A percentile compares a stretch with the other conserved stretches of the same genome.
Evolutionary conservation across 305 asterid species (phyloP).

Genomic region (Solanum hybrid): DNA sequence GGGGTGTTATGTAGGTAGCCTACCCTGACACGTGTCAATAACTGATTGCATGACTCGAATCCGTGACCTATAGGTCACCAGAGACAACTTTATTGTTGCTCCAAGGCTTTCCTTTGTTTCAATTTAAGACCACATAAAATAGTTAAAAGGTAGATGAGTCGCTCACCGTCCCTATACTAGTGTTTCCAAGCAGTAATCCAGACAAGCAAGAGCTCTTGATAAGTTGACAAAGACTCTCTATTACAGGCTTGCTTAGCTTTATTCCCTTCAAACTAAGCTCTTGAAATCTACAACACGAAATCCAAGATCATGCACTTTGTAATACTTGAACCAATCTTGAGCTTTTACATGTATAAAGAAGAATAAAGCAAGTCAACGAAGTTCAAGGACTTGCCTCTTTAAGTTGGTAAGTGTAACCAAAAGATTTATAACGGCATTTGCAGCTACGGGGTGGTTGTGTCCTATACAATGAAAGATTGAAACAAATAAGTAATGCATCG

Average conservation of each 20-base stretch:
- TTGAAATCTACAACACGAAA: slow-evolving; percentile 49
- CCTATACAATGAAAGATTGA: slow-evolving; percentile 41
- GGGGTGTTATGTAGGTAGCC: neutral
- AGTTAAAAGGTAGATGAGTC: neutral
- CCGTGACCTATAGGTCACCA: neutral
- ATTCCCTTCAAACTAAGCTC: slow-evolving; percentile 72
- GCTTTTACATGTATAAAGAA: neutral
- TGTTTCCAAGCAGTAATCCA: slow-evolving; percentile 69
- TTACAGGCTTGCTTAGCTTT: slow-evolving; percentile 70
- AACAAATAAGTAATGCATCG: slow-evolving; percentile 1
- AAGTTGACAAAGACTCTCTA: slow-evolving; percentile 68
- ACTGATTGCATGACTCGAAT: neutral
- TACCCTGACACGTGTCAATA: neutral
- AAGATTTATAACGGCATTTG: slow-evolving; percentile 50
- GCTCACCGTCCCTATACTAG: slow-evolving; percentile 49
- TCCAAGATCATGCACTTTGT: neutral
- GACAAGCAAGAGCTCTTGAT: slow-evolving; percentile 58
- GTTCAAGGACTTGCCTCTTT: slow-evolving; percentile 32
- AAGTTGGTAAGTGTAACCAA: slow-evolving; percentile 57
- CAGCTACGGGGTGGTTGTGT: slow-evolving; percentile 60
- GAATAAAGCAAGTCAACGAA: neutral
- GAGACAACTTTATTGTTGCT: neutral
- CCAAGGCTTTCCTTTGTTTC: neutral
- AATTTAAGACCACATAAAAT: neutral
- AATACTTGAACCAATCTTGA: neutral